Base-by-base conservation (phyloP, 495 filamentous ascomycete genomes). In the Lophiostoma macrostomum region DNA sequence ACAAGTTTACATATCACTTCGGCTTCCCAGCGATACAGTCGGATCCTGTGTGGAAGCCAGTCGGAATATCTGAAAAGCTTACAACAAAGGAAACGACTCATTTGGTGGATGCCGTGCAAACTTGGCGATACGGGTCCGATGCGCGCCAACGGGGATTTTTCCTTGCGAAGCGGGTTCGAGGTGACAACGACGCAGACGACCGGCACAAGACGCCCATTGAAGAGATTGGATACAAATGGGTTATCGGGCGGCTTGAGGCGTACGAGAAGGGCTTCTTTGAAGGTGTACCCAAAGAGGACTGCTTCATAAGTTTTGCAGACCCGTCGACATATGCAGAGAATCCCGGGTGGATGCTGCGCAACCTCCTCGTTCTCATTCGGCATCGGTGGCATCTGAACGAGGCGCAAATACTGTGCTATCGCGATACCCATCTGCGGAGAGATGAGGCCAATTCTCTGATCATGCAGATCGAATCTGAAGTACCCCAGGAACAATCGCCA, bases 1-100 rank as follows among this genome's bases (percentile, higher is more conserved):
- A 96, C 71, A 85, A 79, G 46, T 96, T 97, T 61, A 86, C 83
- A 22, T 95, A 96, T 69, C 91, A 91, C 81, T 96, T 96, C 68
- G 93, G 82, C 1, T 98, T 93, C 64, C 93, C 93, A 13, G 88
- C 93, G 36, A 75, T 98, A 20, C 89, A 90, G 69, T 91, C 94
- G 0, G 83, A 90, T 48, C 86, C 88, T 7, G 72, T 77, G 14
- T 98, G 93, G 93, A 80, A 80, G 55, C 45, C 67, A 4, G 30
- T 49, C 3, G 43, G 53, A 8, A 61, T 58, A 29, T 32, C 40
- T 0, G 71, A 73, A 20, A 74, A 66, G 53, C 66, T 96, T 36
- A 76, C 79, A 5, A 65, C 73, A 11, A 66, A 73, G 51, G 91
- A 98, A 61, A 87, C 82, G 40, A 82, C 81, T 1, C 73, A 77